Conservation (phyloP, 116 monocot genomes). For the Posidonia oceanica region DNA sequence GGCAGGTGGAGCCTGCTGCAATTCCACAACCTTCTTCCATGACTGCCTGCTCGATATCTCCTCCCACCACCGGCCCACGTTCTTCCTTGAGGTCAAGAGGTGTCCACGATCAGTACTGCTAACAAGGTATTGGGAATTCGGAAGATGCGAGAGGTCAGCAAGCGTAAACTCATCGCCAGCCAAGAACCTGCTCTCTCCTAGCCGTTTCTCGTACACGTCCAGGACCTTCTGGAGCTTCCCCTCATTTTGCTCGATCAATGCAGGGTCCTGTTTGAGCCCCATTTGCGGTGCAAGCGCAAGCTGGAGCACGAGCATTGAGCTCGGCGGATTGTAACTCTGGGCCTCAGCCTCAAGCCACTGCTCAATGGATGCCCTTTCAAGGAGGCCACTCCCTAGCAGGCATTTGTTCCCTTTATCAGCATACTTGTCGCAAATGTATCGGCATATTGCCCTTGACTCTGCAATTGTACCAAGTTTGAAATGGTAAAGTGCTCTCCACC, state of each 20-base stretch:
- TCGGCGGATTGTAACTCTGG: constrained; percentile 13
- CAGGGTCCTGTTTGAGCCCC: constrained; percentile 9
- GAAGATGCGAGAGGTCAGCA: constrained; percentile 29
- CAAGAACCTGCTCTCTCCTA: constrained; percentile 17
- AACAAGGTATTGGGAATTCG: constrained; percentile 12
- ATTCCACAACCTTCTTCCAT: constrained; percentile 56
- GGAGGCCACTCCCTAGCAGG: constrained; percentile 12
- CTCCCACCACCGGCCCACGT: constrained; percentile 50
- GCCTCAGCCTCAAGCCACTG: constrained; percentile 30
- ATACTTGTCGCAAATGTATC: constrained; percentile 22
- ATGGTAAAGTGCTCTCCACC: background rate
- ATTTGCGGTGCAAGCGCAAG: constrained; percentile 11
- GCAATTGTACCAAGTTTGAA: background rate
- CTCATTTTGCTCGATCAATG: constrained; percentile 9
- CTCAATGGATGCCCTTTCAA: constrained; percentile 24
- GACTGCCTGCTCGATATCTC: constrained; percentile 33
- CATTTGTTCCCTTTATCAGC: constrained; percentile 16
- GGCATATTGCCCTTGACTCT: constrained; percentile 31
- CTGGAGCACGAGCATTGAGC: constrained; percentile 15
- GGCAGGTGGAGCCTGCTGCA: constrained; percentile 21
- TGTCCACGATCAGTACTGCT: constrained; percentile 5
- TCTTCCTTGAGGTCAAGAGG: constrained; percentile 36
- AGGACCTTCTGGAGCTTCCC: constrained; percentile 20
- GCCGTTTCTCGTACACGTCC: constrained; percentile 21
- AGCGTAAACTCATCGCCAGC: constrained; percentile 24